Base-by-base conservation (phyloP, 495 filamentous ascomycete species). In the Talaromyces trachyspermus region DNA sequence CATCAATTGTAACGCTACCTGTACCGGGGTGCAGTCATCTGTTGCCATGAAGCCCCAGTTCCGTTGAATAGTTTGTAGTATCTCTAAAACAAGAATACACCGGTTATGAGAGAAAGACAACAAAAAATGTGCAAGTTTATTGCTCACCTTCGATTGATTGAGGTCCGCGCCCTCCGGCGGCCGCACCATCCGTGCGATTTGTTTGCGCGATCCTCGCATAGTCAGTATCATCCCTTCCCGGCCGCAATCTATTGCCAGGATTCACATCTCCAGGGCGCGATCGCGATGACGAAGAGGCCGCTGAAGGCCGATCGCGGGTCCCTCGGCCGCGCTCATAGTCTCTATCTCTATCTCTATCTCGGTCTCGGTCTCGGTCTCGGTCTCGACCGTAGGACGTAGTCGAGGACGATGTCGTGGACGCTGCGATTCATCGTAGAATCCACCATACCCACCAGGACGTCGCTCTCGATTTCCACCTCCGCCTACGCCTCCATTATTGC, bases 1-100 rank as follows among this genome's bases (percentile, higher is more conserved):
- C 71, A 96, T 83, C 58, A 99, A 66, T 67, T 94, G 88, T 33
- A 99, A 71, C 17, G 94, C 90, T 24, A 95, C 78, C 60, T 96
- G 88, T 3, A 97, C 86, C 15, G 92, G 92, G 33, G 95, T 78
- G 61, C 89, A 96, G 53, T 89, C 81, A 39, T 84, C 81, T 55
- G 84, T 76, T 46, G 81, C 83, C 86, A 99, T 92, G 55, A 89
- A 85, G 48, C 84, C 81, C 91, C 91, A 99, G 57, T 94, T 88
- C 39, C 75, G 69, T 59, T 89, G 81, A 53, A 97, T 95, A 40
- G 86, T 72, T 25, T 74, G 65, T 10, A 88, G 61, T 33, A 87
- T 74, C 53, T 80, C 83, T 75, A 33, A 12, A 50, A 19, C 4
- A 38, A n/a, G n/a, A n/a, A n/a, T n/a, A n/a, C n/a, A n/a, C n/a